Conservation (phyloP, 768 basidiomycete species). For the Rhodotorula toruloides region DNA sequence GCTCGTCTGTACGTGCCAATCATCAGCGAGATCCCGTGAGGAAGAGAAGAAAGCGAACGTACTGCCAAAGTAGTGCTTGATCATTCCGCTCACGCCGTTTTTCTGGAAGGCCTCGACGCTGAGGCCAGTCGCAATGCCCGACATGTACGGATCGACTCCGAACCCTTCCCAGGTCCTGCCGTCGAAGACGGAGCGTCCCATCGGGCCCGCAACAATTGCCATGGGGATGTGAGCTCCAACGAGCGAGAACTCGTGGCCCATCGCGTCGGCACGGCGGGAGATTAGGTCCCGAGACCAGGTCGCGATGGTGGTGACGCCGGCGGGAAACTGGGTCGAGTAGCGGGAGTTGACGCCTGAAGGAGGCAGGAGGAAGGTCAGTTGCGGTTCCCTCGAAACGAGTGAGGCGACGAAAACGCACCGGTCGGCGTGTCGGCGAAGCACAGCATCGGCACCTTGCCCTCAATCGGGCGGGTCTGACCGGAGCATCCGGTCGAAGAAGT, state of each 20-base stretch:
- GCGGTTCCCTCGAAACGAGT: too few relatives aligned
- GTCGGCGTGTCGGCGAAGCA: constrained; percentile 18
- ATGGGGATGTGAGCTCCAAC: constrained; percentile 69
- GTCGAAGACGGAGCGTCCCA: constrained; percentile 3
- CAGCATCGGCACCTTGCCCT: neutral
- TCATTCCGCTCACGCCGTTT: constrained; percentile 35
- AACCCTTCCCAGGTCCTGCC: constrained; percentile 35
- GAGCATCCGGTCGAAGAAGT: neutral
- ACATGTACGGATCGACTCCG: constrained; percentile 24
- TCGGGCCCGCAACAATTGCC: constrained; percentile 15
- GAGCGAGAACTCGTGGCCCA: constrained; percentile 74
- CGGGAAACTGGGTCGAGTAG: constrained; percentile 53
- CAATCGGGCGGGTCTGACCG: neutral
- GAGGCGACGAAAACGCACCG: too few relatives aligned
- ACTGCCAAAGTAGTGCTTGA: constrained; percentile 63
- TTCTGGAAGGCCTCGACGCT: constrained; percentile 39
- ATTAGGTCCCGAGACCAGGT: constrained; percentile 77
- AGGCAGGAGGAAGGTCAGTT: too few relatives aligned
- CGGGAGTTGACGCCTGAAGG: constrained; percentile 2
- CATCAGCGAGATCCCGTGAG: neutral
- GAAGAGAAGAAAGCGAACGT: neutral
- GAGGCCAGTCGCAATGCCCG: constrained; percentile 1
- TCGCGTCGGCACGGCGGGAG: constrained; percentile 65
- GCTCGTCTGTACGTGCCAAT: constrained; percentile 46
- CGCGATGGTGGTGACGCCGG: constrained; percentile 74